Evolutionary conservation across 768 basidiomycete genomes (phyloP), one percentile per base, ranked within the genome.

Genomic region (Xerocomellus chrysenteron): DNA sequence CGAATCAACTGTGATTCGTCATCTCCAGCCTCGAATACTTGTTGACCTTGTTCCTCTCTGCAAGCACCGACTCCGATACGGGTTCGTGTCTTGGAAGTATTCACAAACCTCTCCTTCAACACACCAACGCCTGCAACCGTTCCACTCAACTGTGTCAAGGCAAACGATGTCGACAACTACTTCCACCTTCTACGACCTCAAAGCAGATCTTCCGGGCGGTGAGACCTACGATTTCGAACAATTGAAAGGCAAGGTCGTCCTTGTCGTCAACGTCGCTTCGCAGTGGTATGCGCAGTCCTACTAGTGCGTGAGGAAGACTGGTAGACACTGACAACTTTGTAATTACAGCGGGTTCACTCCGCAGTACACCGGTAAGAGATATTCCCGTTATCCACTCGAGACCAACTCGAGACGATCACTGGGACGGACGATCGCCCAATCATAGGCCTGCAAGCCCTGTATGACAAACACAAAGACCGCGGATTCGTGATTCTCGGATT

Each of bases 401-500:
- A 28, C 67, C n/a, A n/a, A n/a, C n/a, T n/a, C n/a, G n/a, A n/a
- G n/a, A n/a, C n/a, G 9, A 16, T 28, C 9, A 33, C 30, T n/a
- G 13, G 10, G 42, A 52, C 39, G 9, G 41, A 35, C 45, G 45
- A 41, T 30, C 32, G n/a, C n/a, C 13, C 28, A 5, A 19, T 16
- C 26, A 50, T 64, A 80, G 93, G 91, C 44, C 83, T 98, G 24
- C 90, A 98, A 73, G 74, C 75, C 17, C 76, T 94, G 17, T 83
- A 95, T 71, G 81, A 93, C 52, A 90, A 90, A 68, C 89, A 92
- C 77, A 86, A 88, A 68, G 86, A 87, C 50, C 75, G 80, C 53
- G 90, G 80, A 7, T 79, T 96, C 44, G 80, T 86, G 48, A 83
- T 97, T 54, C 80, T 97, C 50, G 94, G 93, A 3, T 96, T 96